Base-by-base conservation (phyloP, 192 early-diverging fungal genomes). In the Gamsiella multidivaricata region DNA sequence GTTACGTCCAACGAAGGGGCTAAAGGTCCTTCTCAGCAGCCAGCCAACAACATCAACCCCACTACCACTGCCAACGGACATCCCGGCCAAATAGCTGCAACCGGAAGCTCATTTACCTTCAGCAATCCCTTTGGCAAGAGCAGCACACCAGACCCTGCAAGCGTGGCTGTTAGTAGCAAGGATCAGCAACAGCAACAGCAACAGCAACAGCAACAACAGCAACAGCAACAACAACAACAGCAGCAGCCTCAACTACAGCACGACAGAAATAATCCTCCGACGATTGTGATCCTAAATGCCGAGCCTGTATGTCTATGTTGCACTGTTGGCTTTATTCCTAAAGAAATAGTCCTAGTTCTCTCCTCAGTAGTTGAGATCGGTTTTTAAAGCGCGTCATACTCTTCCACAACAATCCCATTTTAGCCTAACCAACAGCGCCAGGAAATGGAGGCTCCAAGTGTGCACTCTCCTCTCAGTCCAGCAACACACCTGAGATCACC, bases 401-500 rank as follows among this genome's bases (percentile, higher is more conserved):
- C 36, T 11, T 55, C 54, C 54, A 55, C 28, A 36, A 55, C 32
- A n/a, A 55, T 36, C 54, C 32, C 12, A 32, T 5, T 29, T 8
- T 34, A 55, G 54, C 54, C 28, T 7, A 31, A 36, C 12, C 54
- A 55, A 11, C 33, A 55, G 9, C 26, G 5, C n/a, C 22, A 55
- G n/a, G 33, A 55, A 7, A 14, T 8, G 3, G 5, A 17, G 32
- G 54, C 32, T 55, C n/a, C 20, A 11, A 12, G 45, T 46, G 45
- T 5, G 45, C 45, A 10, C 5, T 46, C 45, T 46, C 45, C 45
- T 5, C 12, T 5, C 10, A 46, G 45, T 18, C 45, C 45, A 5
- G n/a, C 45, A 46, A 5, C 45, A n/a, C 45, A 46, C 17, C n/a
- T 46, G 4, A 78, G 69, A 31, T 22, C 18, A 18, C 56, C 65